Conservation (phyloP, 495 filamentous ascomycete species). For the Daldinia loculata region DNA sequence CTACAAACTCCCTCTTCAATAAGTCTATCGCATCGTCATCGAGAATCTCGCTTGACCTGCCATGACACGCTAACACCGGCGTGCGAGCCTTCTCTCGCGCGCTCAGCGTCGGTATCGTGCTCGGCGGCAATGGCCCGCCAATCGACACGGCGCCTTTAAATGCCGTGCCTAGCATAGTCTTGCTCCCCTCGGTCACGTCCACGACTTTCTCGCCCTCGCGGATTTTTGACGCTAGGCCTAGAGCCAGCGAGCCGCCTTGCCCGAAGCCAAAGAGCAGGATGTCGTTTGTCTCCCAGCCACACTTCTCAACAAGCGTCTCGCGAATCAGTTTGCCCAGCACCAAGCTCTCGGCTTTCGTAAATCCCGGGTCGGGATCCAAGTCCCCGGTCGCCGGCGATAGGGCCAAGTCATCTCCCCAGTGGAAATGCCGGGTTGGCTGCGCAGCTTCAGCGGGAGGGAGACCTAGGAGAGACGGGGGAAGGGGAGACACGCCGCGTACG, state of each 20-base stretch:
- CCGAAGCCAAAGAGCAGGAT: constrained; percentile 85
- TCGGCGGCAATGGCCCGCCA: constrained; percentile 73
- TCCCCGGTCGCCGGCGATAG: constrained; percentile 69
- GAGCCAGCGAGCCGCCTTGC: constrained; percentile 83
- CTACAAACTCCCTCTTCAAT: constrained; percentile 72
- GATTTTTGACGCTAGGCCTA: constrained; percentile 63
- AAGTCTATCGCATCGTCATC: constrained; percentile 68
- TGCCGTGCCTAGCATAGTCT: neutral
- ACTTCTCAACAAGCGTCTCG: constrained; percentile 68
- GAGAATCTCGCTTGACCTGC: constrained; percentile 67
- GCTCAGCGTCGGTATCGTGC: constrained; percentile 52
- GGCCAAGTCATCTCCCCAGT: constrained; percentile 91
- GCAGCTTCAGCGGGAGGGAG: constrained; percentile 21
- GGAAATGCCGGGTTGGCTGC: constrained; percentile 58
- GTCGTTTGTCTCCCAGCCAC: constrained; percentile 73
- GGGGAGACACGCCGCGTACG: constrained; percentile 73
- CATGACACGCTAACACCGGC: constrained; percentile 77
- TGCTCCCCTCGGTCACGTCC: constrained; percentile 29
- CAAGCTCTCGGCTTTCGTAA: constrained; percentile 61
- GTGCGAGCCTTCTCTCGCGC: constrained; percentile 67
- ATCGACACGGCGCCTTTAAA: constrained; percentile 78
- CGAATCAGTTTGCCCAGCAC: constrained; percentile 67
- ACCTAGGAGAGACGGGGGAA: constrained; percentile 78
- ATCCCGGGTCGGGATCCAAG: constrained; percentile 83
- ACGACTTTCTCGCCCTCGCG: constrained; percentile 46